Percentiles rank a stretch among this genome's conserved stretches.
Evolutionary conservation across 2,329 filamentous ascomycete genomes (phyloP).

Genomic region (Claviceps maximensis): DNA sequence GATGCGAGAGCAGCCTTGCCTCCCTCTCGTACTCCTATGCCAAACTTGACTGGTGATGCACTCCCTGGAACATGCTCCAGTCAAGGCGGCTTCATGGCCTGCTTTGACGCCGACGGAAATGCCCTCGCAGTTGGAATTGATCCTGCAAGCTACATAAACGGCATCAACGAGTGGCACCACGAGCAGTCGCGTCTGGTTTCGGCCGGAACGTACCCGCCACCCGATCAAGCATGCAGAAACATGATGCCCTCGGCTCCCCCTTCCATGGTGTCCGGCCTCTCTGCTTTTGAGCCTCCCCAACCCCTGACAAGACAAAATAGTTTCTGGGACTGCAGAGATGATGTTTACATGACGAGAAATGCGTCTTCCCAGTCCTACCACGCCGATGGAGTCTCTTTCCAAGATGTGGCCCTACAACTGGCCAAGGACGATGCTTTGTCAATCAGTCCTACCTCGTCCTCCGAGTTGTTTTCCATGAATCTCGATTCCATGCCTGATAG

Average conservation of each 20-base stretch:
- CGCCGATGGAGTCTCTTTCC: conserved; percentile 8
- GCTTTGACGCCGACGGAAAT: conserved; percentile 22
- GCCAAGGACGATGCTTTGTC: conserved; percentile 10
- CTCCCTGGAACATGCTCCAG: conserved; percentile 19
- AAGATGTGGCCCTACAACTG: conserved; percentile 11
- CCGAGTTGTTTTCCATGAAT: conserved; percentile 24
- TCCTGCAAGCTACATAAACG: conserved; percentile 24
- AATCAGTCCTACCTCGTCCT: conserved; percentile 19
- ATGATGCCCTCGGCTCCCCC: conserved; percentile 22
- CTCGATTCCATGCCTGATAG: conserved; percentile 17
- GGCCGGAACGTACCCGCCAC: conserved; percentile 12
- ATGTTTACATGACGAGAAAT: conserved; percentile 24
- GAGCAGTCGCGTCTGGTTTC: conserved; percentile 14
- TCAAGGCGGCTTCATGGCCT: conserved; percentile 20
- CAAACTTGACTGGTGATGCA: conserved; percentile 14
- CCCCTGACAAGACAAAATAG: conserved; percentile 32
- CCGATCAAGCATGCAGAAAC: conserved; percentile 13
- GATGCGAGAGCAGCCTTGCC: conserved; percentile 17
- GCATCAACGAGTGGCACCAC: conserved; percentile 14
- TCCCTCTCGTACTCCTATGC: background rate
- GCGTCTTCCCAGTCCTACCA: conserved; percentile 24
- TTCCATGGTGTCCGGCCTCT: conserved; percentile 29
- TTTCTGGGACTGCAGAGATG: conserved; percentile 18
- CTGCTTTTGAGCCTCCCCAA: conserved; percentile 23
- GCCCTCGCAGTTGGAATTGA: conserved; percentile 23